Evolutionary conservation across 2,329 filamentous ascomycete species (phyloP), one percentile per base, ranked within the genome.

Genomic region (Aspergillus clavatus): DNA sequence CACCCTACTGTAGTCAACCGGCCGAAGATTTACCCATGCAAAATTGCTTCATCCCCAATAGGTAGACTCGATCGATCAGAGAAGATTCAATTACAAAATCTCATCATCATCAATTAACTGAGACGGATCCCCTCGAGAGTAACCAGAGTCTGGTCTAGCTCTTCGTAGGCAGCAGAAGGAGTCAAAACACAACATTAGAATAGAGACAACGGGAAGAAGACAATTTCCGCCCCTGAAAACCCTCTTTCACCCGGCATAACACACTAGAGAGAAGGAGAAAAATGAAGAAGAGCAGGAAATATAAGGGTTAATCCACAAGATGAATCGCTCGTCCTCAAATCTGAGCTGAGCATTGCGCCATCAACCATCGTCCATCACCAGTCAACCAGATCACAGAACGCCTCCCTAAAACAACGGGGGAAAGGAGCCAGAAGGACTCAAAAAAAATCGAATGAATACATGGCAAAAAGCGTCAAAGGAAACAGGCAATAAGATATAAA

Each of bases 371-470:
- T 53, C 46, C 52, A 47, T 56, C 46, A 43, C 47, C 52, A 42
- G 41, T 45, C 50, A 50, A n/a, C 50, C 50, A 48, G 50, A 38
- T 49, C 54, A 56, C 42, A 47, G 38, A 59, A 59, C 55, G 56
- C 56, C 57, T 38, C 46, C 44, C 46, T 46, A 43, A 45, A 33
- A 46, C 36, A 40, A 51, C 14, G 7, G 18, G 31, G 31, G 19
- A 19, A 33, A 14, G 29, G 11, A 21, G 31, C 11, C 18, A 5
- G 18, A 21, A 21, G 31, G 19, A 18, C 5, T n/a, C 8, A 51
- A n/a, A n/a, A n/a, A n/a, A 47, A 50, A 38, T 26, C 45, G 37
- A 36, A 44, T 36, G 40, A 37, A 45, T 48, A 54, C 49, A 55
- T 54, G 46, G 50, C 47, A 43, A 53, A 29, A 46, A 45, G 49